A percentile compares a stretch with the other conserved stretches of the same genome.
These are phyloP conservation scores for Neurospora sp. DNA, from an alignment of 495 filamentous ascomycete genomes.

Conservation along the genomic window DNA sequence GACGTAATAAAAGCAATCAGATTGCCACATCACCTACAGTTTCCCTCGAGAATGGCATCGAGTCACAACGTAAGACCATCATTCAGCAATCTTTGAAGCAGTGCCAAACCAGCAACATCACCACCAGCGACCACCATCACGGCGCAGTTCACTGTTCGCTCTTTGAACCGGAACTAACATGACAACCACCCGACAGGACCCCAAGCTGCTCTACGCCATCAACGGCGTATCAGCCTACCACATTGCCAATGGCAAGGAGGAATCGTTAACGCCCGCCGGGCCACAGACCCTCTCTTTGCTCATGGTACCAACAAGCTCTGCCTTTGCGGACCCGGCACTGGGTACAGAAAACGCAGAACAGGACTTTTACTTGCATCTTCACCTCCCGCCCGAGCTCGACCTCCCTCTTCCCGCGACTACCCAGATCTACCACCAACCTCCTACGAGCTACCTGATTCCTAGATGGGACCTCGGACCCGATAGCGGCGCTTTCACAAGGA, in stretches of 20 bases:
- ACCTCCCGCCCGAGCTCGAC: conserved; percentile 88
- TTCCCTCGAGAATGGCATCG: conserved; percentile 27
- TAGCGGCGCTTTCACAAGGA: conserved; percentile 77
- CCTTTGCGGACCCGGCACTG: conserved; percentile 52
- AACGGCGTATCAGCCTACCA: conserved; percentile 78
- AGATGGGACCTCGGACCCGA: conserved; percentile 86
- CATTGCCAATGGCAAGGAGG: conserved; percentile 77
- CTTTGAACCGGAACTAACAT: background rate
- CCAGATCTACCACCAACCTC: conserved; percentile 90
- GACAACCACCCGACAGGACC: conserved; percentile 40
- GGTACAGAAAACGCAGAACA: conserved; percentile 58
- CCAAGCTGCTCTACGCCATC: conserved; percentile 74
- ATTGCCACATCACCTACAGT: background rate
- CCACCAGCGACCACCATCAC: background rate
- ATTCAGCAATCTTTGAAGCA: background rate
- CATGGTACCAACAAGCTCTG: conserved; percentile 82
- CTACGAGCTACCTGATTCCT: conserved; percentile 80
- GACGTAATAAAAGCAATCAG: background rate
- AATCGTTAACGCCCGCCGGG: conserved; percentile 70
- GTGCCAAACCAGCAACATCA: background rate
- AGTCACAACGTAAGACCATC: conserved; percentile 39
- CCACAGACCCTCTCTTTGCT: conserved; percentile 82
- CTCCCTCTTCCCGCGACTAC: conserved; percentile 84
- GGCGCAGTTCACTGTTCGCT: background rate
- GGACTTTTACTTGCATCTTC: conserved; percentile 91